Percentiles rank a stretch among this genome's conserved stretches.
phyloP scores from a whole-genome alignment of 306 rosid genomes.

The Biancaea sappan region DNA sequence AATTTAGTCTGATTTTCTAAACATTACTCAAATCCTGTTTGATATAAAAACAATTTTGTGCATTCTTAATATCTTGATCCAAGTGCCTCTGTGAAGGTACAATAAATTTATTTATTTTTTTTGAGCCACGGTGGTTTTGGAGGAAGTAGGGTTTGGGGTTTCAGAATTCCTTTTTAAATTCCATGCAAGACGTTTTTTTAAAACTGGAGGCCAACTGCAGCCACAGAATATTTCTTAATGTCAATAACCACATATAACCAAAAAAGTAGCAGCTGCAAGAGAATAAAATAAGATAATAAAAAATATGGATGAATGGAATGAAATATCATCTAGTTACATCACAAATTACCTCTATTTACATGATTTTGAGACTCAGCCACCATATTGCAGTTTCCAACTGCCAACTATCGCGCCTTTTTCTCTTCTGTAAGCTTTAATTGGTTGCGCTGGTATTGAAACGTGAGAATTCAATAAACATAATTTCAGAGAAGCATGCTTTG shows the following conservation, averaged over 20 bases:
- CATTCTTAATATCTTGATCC: background rate
- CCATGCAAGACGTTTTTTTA: constrained; percentile 4
- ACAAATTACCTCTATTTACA: constrained; percentile 79
- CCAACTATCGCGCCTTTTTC: constrained; percentile 32
- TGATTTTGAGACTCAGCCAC: constrained; percentile 45
- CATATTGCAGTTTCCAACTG: constrained; percentile 54
- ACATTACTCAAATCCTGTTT: too few relatives aligned
- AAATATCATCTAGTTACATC: constrained; percentile 42
- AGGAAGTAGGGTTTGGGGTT: background rate
- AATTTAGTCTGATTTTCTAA: too few relatives aligned
- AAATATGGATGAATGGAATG: constrained; percentile 54
- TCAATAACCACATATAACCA: constrained; percentile 26
- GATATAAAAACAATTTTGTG: background rate
- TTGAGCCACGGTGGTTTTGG: background rate
- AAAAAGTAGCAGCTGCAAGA: constrained; percentile 10
- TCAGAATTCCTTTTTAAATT: background rate
- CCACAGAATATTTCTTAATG: constrained; percentile 27
- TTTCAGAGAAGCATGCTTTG: constrained; percentile 37
- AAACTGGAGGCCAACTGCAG: constrained; percentile 38
- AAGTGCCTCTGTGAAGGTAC: background rate
- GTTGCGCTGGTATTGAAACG: constrained; percentile 46
- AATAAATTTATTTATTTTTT: background rate
- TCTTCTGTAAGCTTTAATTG: constrained; percentile 50
- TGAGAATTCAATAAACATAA: constrained; percentile 40
- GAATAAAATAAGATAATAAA: constrained; percentile 25